Base-by-base conservation (phyloP, 2,329 filamentous ascomycete species). In the Ophiocordyceps camponoti-saundersi region DNA sequence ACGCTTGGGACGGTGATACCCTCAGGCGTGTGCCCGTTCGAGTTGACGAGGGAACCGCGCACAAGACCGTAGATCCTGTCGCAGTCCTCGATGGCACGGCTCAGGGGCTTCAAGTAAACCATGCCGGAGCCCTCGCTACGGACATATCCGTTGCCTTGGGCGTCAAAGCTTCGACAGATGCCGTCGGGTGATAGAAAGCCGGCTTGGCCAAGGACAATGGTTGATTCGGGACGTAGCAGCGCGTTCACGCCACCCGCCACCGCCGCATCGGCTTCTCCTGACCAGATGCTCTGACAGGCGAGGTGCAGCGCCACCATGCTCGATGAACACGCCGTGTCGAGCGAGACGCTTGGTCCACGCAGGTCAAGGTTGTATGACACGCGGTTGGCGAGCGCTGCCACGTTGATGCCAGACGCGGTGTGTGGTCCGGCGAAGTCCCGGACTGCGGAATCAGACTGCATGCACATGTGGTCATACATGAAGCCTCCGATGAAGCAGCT, bases 41-140 rank as follows among this genome's bases (percentile, higher is more conserved):
- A 82, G 57, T 87, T 87, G 41, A 81, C 85, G 0, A 69, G 72
- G 0, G 77, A 72, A 1, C 70, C 75, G 0, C 76, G 63, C 46
- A 85, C 77, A 51, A 79, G 75, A 20, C 72, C 80, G 3, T 82
- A 64, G 20, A 67, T 82, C 72, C 45, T 77, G 73, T 85, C 81
- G 44, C 79, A 79, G 57, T 85, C 80, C 0, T 57, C 58, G 2
- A 54, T 8, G 1, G 62, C 62, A 55, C 73, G 70, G 5, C 68
- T 64, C 0, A 76, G 60, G 0, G 67, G 58, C 55, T 77, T 77
- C 6, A 77, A 49, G 0, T 76, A 59, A 0, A 77, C 57, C 0
- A 64, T 57, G 0, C 60, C 72, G 5, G 68, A 60, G 6, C 65
- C 71, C 18, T 77, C 74, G 0, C 60, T 70, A 1, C 74, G 66